Evolutionary conservation across 768 basidiomycete genomes (phyloP).

Genomic region (Exsudoporus frostii): DNA sequence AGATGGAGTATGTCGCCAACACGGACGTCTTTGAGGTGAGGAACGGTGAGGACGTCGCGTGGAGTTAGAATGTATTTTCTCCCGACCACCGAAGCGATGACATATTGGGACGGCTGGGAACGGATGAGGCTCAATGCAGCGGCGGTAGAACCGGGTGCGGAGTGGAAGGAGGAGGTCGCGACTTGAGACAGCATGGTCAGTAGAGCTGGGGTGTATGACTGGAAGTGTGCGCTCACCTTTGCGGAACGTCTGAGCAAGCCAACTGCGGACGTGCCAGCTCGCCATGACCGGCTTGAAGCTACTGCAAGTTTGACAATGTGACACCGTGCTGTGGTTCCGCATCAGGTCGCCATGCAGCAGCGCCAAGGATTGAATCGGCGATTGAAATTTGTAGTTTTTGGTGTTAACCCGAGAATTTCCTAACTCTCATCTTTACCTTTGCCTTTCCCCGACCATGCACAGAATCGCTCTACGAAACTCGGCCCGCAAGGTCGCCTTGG

Average conservation of each 20-base stretch:
- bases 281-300: constrained; percentile 23
- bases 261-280: constrained; percentile 16
- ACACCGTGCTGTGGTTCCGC: background rate
- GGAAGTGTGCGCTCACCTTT: constrained; percentile 16
- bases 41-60: constrained; percentile 90
- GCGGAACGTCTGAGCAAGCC: constrained; percentile 24
- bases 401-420: constrained; percentile 34
- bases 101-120: constrained; percentile 89
- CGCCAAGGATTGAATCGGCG: constrained; percentile 28
- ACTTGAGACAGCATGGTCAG: constrained; percentile 14
- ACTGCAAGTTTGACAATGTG: constrained; percentile 16
- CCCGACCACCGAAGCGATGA: constrained; percentile 84
- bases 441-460: constrained; percentile 62
- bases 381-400: constrained; percentile 31
- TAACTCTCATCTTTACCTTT: constrained; percentile 44
- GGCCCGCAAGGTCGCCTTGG: constrained; percentile 72
- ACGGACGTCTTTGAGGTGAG: constrained; percentile 77
- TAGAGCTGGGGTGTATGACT: background rate
- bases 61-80: constrained; percentile 87
- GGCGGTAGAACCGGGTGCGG: constrained; percentile 41
- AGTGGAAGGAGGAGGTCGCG: constrained; percentile 30
- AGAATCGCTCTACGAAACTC: constrained; percentile 84
- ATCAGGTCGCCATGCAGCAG: constrained; percentile 10
- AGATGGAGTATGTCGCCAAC: constrained; percentile 85
- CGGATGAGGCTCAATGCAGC: constrained; percentile 78